Conservation (phyloP, 2,329 filamentous ascomycete genomes). For the Paramyrothecium sp. region DNA sequence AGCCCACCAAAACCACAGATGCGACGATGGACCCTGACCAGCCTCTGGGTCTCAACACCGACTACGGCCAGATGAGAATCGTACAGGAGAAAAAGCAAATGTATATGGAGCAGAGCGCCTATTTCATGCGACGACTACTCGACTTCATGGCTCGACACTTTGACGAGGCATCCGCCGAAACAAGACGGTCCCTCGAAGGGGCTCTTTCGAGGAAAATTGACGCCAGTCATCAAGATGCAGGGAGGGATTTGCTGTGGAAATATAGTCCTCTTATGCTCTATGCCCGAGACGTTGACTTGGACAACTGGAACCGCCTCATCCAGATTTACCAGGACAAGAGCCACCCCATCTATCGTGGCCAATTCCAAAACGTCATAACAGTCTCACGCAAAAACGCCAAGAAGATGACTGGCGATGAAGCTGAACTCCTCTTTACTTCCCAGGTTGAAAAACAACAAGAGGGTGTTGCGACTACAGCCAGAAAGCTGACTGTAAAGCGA, state of each 20-base stretch:
- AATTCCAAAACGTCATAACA: conserved; percentile 75
- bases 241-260: conserved; percentile 76
- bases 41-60: conserved; percentile 59
- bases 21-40: conserved; percentile 41
- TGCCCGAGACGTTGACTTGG: conserved; percentile 76
- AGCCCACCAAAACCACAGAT: conserved; percentile 46
- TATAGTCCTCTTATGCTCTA: conserved; percentile 88
- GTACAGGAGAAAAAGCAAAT: conserved; percentile 92
- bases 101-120: conserved; percentile 72
- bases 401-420: conserved; percentile 74
- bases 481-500: conserved; percentile 90
- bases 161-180: conserved; percentile 69
- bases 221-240: conserved; percentile 65
- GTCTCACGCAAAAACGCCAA: conserved; percentile 79
- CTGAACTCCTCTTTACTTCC: conserved; percentile 83
- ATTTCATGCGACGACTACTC: conserved; percentile 77
- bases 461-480: conserved; percentile 70
- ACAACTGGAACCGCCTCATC: conserved; percentile 79
- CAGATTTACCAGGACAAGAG: conserved; percentile 78
- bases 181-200: conserved; percentile 62
- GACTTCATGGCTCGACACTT: conserved; percentile 83
- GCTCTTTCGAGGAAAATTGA: conserved; percentile 68
- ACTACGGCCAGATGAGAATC: conserved; percentile 87
- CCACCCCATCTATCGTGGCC: conserved; percentile 73
- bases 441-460: conserved; percentile 84